These are phyloP conservation scores for Ruellia speciosa DNA, from an alignment of 305 asterid species.

Conservation along the genomic window DNA sequence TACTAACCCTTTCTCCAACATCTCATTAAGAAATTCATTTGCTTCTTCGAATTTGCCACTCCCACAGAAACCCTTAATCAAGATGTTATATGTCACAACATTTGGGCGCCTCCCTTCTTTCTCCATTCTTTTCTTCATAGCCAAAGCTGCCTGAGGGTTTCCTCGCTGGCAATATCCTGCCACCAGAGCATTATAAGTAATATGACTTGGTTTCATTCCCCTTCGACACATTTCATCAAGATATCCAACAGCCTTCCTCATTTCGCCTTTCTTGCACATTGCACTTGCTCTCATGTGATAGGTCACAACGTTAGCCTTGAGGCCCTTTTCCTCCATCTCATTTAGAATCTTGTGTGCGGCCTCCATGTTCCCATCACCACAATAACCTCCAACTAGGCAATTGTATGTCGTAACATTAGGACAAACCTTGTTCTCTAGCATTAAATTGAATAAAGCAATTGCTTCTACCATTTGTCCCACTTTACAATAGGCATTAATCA, in stretches of 20 bases:
- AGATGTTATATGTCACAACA: constrained; percentile 62
- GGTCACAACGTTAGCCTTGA: constrained; percentile 58
- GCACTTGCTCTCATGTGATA: constrained; percentile 61
- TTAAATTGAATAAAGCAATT: constrained; percentile 30
- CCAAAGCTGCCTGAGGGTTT: constrained; percentile 54
- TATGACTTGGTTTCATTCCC: constrained; percentile 57
- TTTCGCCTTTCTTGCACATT: constrained; percentile 53
- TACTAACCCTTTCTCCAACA: constrained; percentile 84
- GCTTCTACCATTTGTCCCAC: constrained; percentile 55
- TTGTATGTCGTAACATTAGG: constrained; percentile 74
- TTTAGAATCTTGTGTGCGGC: constrained; percentile 41
- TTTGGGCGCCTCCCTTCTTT: constrained; percentile 68
- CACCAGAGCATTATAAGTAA: constrained; percentile 63
- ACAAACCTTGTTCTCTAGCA: constrained; percentile 43
- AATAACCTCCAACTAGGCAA: constrained; percentile 64
- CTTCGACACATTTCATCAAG: constrained; percentile 58
- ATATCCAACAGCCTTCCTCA: constrained; percentile 53
- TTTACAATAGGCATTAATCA: constrained; percentile 66
- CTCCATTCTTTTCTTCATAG: constrained; percentile 69
- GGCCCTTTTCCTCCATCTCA: constrained; percentile 58
- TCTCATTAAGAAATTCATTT: constrained; percentile 63
- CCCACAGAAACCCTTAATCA: constrained; percentile 62
- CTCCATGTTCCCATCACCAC: constrained; percentile 36
- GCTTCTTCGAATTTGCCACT: constrained; percentile 62
- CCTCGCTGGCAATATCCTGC: constrained; percentile 64